These are phyloP conservation scores for Chernovozyma sophiae-reginae DNA, from an alignment of 1,139 yeast species.

Conservation along the genomic window DNA sequence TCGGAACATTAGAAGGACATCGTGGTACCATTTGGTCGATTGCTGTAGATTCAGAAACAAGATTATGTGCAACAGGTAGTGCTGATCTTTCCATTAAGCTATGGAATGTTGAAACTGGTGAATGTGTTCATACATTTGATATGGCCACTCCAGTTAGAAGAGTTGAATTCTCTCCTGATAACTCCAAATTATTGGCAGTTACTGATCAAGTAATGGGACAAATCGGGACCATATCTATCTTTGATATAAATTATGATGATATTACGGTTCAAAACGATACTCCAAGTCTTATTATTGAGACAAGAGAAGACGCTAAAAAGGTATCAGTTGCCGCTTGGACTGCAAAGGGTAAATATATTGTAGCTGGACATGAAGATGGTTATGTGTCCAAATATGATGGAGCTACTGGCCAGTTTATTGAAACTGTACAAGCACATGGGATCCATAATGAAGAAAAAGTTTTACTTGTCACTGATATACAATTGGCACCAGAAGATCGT, in stretches of 20 bases:
- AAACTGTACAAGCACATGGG: slow-evolving; percentile 60
- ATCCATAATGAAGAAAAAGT: slow-evolving; percentile 54
- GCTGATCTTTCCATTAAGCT: slow-evolving; percentile 85
- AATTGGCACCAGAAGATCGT: slow-evolving; percentile 74
- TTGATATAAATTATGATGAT: slow-evolving; percentile 48
- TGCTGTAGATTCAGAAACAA: slow-evolving; percentile 71
- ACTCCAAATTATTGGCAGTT: slow-evolving; percentile 64
- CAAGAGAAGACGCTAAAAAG: slow-evolving; percentile 58
- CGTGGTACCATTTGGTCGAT: slow-evolving; percentile 95
- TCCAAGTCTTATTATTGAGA: slow-evolving; percentile 63
- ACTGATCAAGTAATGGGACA: slow-evolving; percentile 94
- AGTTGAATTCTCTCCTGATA: slow-evolving; percentile 81
- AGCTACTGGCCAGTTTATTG: slow-evolving; percentile 64
- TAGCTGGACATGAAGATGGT: slow-evolving; percentile 90
- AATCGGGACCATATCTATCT: slow-evolving; percentile 72
- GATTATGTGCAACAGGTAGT: slow-evolving; percentile 79
- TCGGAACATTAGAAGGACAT: slow-evolving; percentile 86
- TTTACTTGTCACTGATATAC: slow-evolving; percentile 71
- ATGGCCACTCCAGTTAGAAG: slow-evolving; percentile 85
- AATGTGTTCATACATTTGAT: slow-evolving; percentile 69
- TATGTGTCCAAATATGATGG: slow-evolving; percentile 76
- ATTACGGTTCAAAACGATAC: slow-evolving; percentile 36
- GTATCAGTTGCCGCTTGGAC: slow-evolving; percentile 91
- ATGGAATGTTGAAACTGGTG: slow-evolving; percentile 82
- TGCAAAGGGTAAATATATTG: slow-evolving; percentile 64